Percentiles rank a stretch among this genome's conserved stretches.
Evolutionary conservation across 2,329 filamentous ascomycete species (phyloP).

Genomic region (Aaosphaeria pasadenensis): DNA sequence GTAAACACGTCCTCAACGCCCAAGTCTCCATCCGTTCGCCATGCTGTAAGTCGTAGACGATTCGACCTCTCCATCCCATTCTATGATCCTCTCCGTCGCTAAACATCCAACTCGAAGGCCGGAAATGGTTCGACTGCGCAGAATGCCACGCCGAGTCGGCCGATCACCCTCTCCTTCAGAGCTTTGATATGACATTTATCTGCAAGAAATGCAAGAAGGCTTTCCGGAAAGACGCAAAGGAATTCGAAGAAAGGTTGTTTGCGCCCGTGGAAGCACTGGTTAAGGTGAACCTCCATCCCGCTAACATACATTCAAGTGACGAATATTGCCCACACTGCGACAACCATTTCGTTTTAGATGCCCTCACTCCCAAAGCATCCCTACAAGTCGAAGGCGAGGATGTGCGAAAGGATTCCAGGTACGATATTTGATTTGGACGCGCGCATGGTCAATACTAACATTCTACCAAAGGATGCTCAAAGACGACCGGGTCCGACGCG

Average conservation of each 20-base stretch:
- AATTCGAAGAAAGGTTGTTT: conserved; percentile 79
- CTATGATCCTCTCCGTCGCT: too few relatives aligned
- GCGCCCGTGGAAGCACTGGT: neutral
- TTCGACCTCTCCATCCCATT: too few relatives aligned
- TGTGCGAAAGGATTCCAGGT: conserved; percentile 73
- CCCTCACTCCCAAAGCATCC: conserved; percentile 75
- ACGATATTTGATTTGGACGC: conserved; percentile 1
- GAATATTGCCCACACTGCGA: conserved; percentile 99
- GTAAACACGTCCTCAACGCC: conserved; percentile 97
- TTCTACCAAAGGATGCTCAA: conserved; percentile 68
- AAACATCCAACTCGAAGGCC: conserved; percentile 52
- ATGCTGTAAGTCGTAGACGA: conserved; percentile 67
- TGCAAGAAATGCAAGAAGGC: conserved; percentile 99
- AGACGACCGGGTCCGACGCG: conserved; percentile 72
- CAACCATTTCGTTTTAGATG: conserved; percentile 95
- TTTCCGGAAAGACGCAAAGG: conserved; percentile 88
- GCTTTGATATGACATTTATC: conserved; percentile 85
- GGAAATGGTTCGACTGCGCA: conserved; percentile 98
- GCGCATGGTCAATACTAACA: neutral
- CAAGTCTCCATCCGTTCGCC: conserved; percentile 94
- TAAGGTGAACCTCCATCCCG: neutral
- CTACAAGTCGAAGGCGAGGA: conserved; percentile 91
- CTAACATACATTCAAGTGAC: conserved; percentile 55
- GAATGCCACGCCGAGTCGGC: conserved; percentile 87
- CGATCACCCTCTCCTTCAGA: conserved; percentile 71